phyloP scores from a whole-genome alignment of 2,329 filamentous ascomycete species.

The Dothistroma septosporum region DNA sequence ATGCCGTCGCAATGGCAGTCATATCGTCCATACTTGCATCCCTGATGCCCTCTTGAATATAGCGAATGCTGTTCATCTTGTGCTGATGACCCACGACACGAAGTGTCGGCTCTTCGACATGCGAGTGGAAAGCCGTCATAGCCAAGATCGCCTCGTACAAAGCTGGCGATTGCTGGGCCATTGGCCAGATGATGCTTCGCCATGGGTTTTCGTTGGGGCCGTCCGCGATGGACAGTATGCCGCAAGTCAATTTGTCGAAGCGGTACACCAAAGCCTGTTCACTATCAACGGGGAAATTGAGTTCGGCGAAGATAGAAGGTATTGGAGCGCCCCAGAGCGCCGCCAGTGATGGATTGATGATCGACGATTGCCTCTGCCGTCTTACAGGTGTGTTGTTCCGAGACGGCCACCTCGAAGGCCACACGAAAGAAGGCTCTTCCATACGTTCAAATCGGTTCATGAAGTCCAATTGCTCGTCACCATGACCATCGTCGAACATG shows the following conservation, averaged over 20 bases:
- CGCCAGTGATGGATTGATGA: neutral
- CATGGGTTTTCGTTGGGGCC: slow-evolving; percentile 67
- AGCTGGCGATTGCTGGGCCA: slow-evolving; percentile 60
- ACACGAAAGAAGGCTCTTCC: slow-evolving; percentile 13
- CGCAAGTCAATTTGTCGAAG: slow-evolving; percentile 64
- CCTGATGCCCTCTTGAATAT: slow-evolving; percentile 54
- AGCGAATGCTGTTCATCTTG: slow-evolving; percentile 61
- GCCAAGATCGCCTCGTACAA: slow-evolving; percentile 65
- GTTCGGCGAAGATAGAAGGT: slow-evolving; percentile 19
- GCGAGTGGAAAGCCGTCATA: slow-evolving; percentile 65
- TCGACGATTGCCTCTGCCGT: neutral
- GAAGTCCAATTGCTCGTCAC: slow-evolving; percentile 17
- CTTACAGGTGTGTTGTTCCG: slow-evolving; percentile 13
- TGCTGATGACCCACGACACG: slow-evolving; percentile 63
- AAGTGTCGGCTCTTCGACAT: slow-evolving; percentile 54
- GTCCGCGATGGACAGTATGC: slow-evolving; percentile 67
- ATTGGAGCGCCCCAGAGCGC: neutral
- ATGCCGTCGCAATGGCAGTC: slow-evolving; percentile 64
- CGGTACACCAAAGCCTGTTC: slow-evolving; percentile 60
- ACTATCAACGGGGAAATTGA: slow-evolving; percentile 35
- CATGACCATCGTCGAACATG: slow-evolving; percentile 14
- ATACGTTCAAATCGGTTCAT: slow-evolving; percentile 18
- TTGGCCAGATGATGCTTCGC: slow-evolving; percentile 66
- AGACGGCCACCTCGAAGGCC: slow-evolving; percentile 22
- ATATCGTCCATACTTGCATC: slow-evolving; percentile 58